Evolutionary conservation across 306 rosid species (phyloP).

Genomic region (Prunus davidiana): DNA sequence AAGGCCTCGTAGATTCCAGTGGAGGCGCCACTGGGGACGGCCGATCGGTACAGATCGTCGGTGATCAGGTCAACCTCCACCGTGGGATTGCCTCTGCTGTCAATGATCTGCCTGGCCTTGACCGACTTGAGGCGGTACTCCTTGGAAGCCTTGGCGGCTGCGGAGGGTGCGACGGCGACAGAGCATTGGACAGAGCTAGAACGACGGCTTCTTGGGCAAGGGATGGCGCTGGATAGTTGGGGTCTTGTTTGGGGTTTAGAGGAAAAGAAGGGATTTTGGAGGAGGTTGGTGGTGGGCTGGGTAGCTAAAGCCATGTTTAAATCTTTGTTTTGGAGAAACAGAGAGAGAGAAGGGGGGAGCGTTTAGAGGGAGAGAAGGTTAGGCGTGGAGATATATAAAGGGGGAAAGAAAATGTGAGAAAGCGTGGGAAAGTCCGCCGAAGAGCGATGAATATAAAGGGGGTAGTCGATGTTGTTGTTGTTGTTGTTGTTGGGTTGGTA

Average conservation of each 20-base stretch:
- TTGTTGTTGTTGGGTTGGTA: background rate
- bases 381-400: background rate
- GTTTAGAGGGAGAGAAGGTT: constrained; percentile 18
- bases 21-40: constrained; percentile 96
- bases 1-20: constrained; percentile 97
- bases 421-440: constrained; percentile 68
- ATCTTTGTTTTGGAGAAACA: background rate
- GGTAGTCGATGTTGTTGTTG: background rate
- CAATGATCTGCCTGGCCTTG: constrained; percentile 91
- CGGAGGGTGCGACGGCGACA: constrained; percentile 39
- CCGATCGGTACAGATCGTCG: constrained; percentile 82
- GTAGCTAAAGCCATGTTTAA: constrained; percentile 56
- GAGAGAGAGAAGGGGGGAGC: background rate
- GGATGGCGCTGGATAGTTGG: constrained; percentile 18
- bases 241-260: constrained; percentile 25
- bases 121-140: constrained; percentile 63
- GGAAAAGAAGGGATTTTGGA: constrained; percentile 39
- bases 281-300: constrained; percentile 43
- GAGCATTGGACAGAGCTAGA: constrained; percentile 45
- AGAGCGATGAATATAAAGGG: constrained; percentile 47
- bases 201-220: constrained; percentile 15
- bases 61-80: constrained; percentile 93
- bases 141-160: constrained; percentile 22
- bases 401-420: background rate
- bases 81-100: constrained; percentile 96